phyloP scores from a whole-genome alignment of 139 green algal genomes.

The Spirogloea muscicola region DNA sequence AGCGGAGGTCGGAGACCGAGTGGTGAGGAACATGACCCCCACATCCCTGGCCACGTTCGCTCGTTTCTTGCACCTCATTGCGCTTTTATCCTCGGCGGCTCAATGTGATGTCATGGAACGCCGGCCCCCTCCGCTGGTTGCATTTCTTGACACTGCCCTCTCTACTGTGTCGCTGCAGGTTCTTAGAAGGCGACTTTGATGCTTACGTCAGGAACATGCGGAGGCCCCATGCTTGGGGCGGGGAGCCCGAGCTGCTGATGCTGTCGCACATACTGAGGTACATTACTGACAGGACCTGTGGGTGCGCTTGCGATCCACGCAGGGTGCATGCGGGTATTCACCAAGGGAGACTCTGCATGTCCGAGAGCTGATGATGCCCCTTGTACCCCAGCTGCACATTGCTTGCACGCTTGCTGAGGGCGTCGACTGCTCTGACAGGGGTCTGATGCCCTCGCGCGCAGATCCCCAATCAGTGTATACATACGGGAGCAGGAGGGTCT shows the following conservation, averaged over 20 bases:
- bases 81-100: not conserved
- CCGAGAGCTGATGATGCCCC: conserved; percentile 1
- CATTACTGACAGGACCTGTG: not conserved
- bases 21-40: conserved; percentile 12
- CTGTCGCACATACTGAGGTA: conserved; percentile 45
- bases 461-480: conserved; percentile 42
- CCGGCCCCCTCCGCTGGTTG: not conserved
- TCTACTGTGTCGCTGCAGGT: conserved; percentile 42
- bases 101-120: not conserved
- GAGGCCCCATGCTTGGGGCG: conserved; percentile 42
- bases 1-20: conserved; percentile 31
- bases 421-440: conserved; percentile 2
- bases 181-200: conserved; percentile 55
- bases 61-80: not conserved
- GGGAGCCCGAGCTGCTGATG: conserved; percentile 54
- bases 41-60: not conserved
- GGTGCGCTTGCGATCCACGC: not conserved
- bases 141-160: not conserved
- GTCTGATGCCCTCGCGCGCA: not conserved
- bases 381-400: conserved; percentile 5
- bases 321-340: not conserved
- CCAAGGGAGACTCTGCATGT: not conserved
- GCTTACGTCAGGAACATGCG: conserved; percentile 42
- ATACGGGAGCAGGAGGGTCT: conserved; percentile 36
- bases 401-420: not conserved